Percentiles rank a stretch among this genome's conserved stretches.
These are phyloP conservation scores for Kwoniella sp. DNA, from an alignment of 768 basidiomycete genomes.

Conservation along the genomic window DNA sequence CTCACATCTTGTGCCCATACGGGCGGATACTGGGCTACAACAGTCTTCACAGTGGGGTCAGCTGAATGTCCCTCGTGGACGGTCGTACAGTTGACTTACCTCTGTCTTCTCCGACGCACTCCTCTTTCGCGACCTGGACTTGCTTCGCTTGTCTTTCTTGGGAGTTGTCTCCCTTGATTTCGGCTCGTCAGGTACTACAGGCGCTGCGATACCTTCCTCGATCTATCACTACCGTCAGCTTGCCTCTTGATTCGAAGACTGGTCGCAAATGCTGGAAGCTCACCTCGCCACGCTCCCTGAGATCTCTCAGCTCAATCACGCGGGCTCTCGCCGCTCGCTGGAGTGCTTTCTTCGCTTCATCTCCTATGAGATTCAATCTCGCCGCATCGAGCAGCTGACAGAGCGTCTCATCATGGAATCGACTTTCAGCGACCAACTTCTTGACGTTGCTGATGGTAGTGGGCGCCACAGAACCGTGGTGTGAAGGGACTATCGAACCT, in stretches of 20 bases:
- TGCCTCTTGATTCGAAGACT: no score
- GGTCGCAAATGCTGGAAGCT: neutral
- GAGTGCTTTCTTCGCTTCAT: slow-evolving; percentile 50
- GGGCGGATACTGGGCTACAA: slow-evolving; percentile 18
- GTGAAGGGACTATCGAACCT: neutral
- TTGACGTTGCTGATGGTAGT: slow-evolving; percentile 51
- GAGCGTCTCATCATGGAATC: slow-evolving; percentile 53
- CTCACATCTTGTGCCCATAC: slow-evolving; percentile 40
- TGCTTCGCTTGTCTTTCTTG: slow-evolving; percentile 23
- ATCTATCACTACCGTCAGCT: neutral
- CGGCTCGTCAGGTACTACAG: slow-evolving; percentile 2
- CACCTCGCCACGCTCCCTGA: slow-evolving; percentile 34
- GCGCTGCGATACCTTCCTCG: slow-evolving; percentile 5
- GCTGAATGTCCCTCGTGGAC: neutral
- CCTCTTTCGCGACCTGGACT: slow-evolving; percentile 22
- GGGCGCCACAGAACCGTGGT: slow-evolving; percentile 33
- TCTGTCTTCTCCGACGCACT: slow-evolving; percentile 14
- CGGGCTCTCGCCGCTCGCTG: slow-evolving; percentile 50
- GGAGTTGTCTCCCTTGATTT: slow-evolving; percentile 7
- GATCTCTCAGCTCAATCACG: slow-evolving; percentile 48
- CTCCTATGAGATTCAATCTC: slow-evolving; percentile 47
- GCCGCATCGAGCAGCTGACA: slow-evolving; percentile 53
- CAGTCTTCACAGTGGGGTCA: neutral
- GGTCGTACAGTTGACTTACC: slow-evolving; percentile 2
- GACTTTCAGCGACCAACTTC: slow-evolving; percentile 42